Conservation (phyloP, 2,329 filamentous ascomycete species). For the Trichoderma asperellum region DNA sequence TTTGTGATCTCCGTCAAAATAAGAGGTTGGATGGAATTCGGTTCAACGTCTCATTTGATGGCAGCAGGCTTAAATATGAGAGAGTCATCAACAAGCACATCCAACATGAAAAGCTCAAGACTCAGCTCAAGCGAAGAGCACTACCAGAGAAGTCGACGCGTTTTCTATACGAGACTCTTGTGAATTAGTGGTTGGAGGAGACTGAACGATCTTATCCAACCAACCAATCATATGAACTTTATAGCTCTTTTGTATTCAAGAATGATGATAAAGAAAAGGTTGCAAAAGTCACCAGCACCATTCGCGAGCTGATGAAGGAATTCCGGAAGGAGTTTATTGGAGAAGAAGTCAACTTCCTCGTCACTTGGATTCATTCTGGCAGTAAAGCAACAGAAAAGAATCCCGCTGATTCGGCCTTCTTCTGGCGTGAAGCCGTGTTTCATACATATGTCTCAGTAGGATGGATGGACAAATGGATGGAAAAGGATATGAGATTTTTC, state of each 20-base stretch:
- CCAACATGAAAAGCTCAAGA: background rate
- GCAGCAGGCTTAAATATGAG: constrained; percentile 5
- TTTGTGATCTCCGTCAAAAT: constrained; percentile 5
- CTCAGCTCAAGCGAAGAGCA: constrained; percentile 2
- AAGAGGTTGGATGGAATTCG: background rate
- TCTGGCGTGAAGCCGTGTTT: constrained; percentile 8
- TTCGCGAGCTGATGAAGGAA: background rate
- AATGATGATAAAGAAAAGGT: background rate
- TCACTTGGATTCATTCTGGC: constrained; percentile 6
- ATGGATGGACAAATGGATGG: constrained; percentile 14
- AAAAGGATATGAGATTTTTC: constrained; percentile 10
- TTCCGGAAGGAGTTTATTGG: background rate
- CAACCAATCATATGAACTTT: constrained; percentile 7
- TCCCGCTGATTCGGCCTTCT: background rate
- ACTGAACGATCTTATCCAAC: constrained; percentile 6
- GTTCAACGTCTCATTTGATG: constrained; percentile 1
- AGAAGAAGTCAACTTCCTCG: constrained; percentile 7
- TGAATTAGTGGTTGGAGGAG: constrained; percentile 9
- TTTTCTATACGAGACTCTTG: constrained; percentile 9
- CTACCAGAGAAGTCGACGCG: constrained; percentile 9
- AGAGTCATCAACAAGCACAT: constrained; percentile 2
- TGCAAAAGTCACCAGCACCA: background rate
- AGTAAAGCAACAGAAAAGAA: constrained; percentile 13
- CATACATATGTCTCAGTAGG: constrained; percentile 8
- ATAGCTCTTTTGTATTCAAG: constrained; percentile 7